Evolutionary conservation across 768 basidiomycete species (phyloP), one percentile per base, ranked within the genome.

Genomic region (Dendrothele bispora): DNA sequence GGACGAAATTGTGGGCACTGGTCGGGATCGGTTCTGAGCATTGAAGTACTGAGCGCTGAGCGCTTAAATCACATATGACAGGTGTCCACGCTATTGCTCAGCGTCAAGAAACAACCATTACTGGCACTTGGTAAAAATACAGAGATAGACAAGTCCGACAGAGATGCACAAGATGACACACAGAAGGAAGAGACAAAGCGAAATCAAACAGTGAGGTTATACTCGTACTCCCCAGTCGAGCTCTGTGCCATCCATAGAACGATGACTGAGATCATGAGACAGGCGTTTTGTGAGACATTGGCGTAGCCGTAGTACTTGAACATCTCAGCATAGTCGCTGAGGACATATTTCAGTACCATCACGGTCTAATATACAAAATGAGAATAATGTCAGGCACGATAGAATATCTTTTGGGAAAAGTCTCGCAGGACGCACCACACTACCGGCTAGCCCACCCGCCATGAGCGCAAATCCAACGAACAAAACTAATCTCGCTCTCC

Each of bases 381-480:
- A 6, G 2, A 30, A 15, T 28, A 15, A 14, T n/a, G n/a, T n/a
- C n/a, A n/a, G n/a, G n/a, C n/a, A n/a, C n/a, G n/a, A n/a, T n/a
- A n/a, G n/a, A n/a, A n/a, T n/a, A n/a, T n/a, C n/a, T n/a, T n/a
- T n/a, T n/a, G 6, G 21, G 4, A n/a, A n/a, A n/a, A n/a, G n/a
- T n/a, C n/a, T 14, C 24, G 29, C 26, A 26, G 38, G 46, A 71
- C 86, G 57, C 53, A 88, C 86, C 57, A 88, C 73, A 50, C 83
- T 84, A 32, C 88, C 88, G 1, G 88, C 87, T 32, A 89, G 57
- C 3, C 86, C 86, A 6, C 86, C 86, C 0, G 86, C 86, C 85
- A 89, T 84, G 48, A 88, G 60, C 5, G 87, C 84, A 52, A 89
- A 87, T 0, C 86, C 87, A 40, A 87, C 66, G 60, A 89, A 89